phyloP scores from a whole-genome alignment of 176 grass and related monocot genomes.

The Triticum dicoccoides region DNA sequence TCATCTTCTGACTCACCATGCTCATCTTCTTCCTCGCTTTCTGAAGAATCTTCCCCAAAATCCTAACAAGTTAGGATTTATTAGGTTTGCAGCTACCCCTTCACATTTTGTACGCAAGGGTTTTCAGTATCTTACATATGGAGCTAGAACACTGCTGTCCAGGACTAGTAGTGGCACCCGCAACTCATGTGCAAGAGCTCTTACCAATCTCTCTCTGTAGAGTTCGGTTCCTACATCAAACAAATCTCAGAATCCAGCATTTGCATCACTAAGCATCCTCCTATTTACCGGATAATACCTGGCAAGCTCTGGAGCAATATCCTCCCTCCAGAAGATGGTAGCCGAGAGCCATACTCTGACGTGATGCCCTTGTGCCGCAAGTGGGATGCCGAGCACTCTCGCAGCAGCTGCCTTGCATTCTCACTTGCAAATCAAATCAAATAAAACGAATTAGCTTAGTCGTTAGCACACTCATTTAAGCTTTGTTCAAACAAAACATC shows the following conservation, averaged over 20 bases:
- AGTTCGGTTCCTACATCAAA: conserved; percentile 88
- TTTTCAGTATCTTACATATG: conserved; percentile 66
- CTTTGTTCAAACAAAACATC: conserved; percentile 30
- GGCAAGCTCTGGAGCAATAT: conserved; percentile 83
- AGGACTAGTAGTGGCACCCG: conserved; percentile 70
- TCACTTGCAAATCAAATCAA: conserved; percentile 52
- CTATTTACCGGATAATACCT: conserved; percentile 48
- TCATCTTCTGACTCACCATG: conserved; percentile 73
- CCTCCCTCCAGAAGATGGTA: conserved; percentile 68
- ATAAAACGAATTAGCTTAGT: background rate
- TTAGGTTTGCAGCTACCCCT: conserved; percentile 28
- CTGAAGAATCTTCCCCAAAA: conserved; percentile 70
- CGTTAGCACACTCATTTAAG: conserved; percentile 16
- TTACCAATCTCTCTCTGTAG: conserved; percentile 86
- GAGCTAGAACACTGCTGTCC: conserved; percentile 82
- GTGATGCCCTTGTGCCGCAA: conserved; percentile 67
- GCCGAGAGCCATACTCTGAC: conserved; percentile 59
- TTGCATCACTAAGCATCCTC: conserved; percentile 10
- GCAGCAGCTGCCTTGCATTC: conserved; percentile 49
- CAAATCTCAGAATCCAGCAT: conserved; percentile 24
- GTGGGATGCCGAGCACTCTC: conserved; percentile 76
- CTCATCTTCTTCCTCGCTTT: conserved; percentile 66
- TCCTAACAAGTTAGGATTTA: conserved; percentile 48
- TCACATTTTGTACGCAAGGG: conserved; percentile 15
- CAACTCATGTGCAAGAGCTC: conserved; percentile 83